Percentiles rank a stretch among this genome's conserved stretches.
phyloP scores from a whole-genome alignment of 441 rosid genomes.

The Jatropha podagrica region DNA sequence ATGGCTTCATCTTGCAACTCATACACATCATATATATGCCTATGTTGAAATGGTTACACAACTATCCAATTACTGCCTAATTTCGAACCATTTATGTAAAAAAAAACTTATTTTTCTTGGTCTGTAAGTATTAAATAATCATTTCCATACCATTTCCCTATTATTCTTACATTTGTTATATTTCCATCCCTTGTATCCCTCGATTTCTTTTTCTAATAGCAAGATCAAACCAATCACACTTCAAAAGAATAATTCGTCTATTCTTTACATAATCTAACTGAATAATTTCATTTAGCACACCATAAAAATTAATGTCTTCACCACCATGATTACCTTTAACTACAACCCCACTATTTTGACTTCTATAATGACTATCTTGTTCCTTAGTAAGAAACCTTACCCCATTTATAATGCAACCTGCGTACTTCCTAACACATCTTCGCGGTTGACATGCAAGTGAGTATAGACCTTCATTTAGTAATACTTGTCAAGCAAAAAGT shows the following conservation, averaged over 20 bases:
- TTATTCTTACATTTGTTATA: not conserved
- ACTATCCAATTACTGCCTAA: not conserved
- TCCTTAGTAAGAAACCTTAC: not conserved
- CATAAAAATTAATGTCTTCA: constrained; percentile 4
- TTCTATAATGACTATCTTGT: not conserved
- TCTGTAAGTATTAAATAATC: not conserved
- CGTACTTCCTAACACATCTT: not conserved
- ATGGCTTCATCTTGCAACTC: not conserved
- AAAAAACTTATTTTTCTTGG: not conserved
- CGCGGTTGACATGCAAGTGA: not conserved
- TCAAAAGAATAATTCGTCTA: not conserved
- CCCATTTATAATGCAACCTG: not conserved
- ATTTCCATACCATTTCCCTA: not conserved
- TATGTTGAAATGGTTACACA: not conserved
- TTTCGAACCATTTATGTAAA: not conserved
- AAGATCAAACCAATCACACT: constrained; percentile 2
- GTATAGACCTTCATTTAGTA: not conserved
- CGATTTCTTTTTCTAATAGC: not conserved
- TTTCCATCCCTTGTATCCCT: not conserved
- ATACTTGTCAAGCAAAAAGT: not conserved
- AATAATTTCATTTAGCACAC: not conserved
- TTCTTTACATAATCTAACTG: not conserved
- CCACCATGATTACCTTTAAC: constrained; percentile 3
- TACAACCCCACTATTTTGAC: constrained; percentile 6
- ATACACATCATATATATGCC: not conserved